Conservation (phyloP, 805 yeast genomes). For the Isabelozyma heimii region DNA sequence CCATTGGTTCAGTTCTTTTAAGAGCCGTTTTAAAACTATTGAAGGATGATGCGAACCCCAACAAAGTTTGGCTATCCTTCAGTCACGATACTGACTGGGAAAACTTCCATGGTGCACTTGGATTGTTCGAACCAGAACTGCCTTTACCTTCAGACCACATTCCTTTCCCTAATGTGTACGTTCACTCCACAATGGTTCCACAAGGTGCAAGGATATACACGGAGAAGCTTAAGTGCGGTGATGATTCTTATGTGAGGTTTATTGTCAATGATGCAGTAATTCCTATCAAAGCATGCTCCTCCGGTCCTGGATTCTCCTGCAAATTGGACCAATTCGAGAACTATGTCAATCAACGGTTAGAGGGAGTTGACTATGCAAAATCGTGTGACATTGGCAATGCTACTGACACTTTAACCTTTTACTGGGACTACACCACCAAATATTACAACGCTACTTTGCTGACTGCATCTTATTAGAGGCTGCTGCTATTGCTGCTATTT, state of each 20-base stretch:
- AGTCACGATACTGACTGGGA: slow-evolving; percentile 26
- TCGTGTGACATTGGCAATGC: slow-evolving; percentile 11
- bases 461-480: background rate
- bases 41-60: slow-evolving; percentile 15
- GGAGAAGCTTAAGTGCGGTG: slow-evolving; percentile 8
- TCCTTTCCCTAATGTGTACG: slow-evolving; percentile 8
- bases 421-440: slow-evolving; percentile 21
- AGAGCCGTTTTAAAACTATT: slow-evolving; percentile 18
- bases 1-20: slow-evolving; percentile 16
- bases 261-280: slow-evolving; percentile 10
- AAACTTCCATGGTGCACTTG: slow-evolving; percentile 19
- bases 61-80: slow-evolving; percentile 19
- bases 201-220: slow-evolving; percentile 9
- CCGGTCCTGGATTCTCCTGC: slow-evolving; percentile 12
- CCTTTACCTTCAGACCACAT: slow-evolving; percentile 1
- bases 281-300: slow-evolving; percentile 8
- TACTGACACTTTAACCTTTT: slow-evolving; percentile 20
- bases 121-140: slow-evolving; percentile 24
- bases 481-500: too few species aligned
- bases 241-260: slow-evolving; percentile 9
- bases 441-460: slow-evolving; percentile 13
- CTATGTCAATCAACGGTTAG: slow-evolving; percentile 25
- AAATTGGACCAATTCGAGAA: slow-evolving; percentile 13
- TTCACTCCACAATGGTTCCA: slow-evolving; percentile 7
- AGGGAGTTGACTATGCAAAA: slow-evolving; percentile 20